Evolutionary conservation across 805 yeast genomes (phyloP), one percentile per base, ranked within the genome.

Genomic region (Wickerhamiella australiensis): DNA sequence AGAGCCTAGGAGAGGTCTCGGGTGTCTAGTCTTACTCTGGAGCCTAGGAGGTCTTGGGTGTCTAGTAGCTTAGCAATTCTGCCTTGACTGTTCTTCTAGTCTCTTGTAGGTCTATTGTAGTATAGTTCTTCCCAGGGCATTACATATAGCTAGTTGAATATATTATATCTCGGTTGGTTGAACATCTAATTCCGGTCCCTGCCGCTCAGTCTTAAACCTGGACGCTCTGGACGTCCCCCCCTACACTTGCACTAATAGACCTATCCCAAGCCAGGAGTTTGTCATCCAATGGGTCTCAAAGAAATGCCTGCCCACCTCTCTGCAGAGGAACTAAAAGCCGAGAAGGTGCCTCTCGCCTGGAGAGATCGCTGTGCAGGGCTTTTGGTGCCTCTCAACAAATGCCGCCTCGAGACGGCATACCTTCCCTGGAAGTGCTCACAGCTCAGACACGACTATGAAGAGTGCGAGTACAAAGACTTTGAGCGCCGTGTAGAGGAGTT

Each of bases 401-500:
- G 85, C 61, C 74, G 84, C 51, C 67, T 68, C 47, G 80, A 78
- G 57, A 72, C 74, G 11, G 65, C 68, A 60, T 79, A 68, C 57
- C 56, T 78, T 63, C 85, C 85, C 26, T 79, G 83, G 83, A 78
- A 76, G 58, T 85, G 95, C 59, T 54, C 74, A 52, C 81, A 81
- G 55, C 85, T 81, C 68, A 78, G 86, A 63, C 94, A 85, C 58
- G 79, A 73, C 38, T 85, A 87, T 72, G 95, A 85, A 65, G 82
- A 82, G 62, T 85, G 95, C 65, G 83, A 85, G 66, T 82, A 82
- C 64, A 65, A 79, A 65, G 94, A 85, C 63, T 84, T 81, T 69
- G 74, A 79, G 63, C 77, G 92, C 69, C 77, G 95, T 67, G 84
- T 82, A 52, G 72, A 78, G 61, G 88, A 82, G 67, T 70, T 82